phyloP scores from a whole-genome alignment of 1,284 basidiomycete species.

The Volvariella volvacea region DNA sequence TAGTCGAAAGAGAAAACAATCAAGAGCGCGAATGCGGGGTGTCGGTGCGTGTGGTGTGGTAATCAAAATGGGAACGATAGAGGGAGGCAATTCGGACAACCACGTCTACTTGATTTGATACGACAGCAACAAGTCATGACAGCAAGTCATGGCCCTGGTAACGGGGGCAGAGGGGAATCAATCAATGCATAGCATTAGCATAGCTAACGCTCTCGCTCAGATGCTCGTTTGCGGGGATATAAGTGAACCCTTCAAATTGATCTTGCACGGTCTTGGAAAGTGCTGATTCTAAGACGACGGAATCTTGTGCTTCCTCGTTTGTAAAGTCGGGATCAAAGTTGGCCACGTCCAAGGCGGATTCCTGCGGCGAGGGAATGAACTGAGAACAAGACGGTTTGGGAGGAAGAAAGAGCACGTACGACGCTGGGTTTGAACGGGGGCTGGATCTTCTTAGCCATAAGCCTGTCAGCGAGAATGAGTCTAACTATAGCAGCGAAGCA shows the following conservation, averaged over 20 bases:
- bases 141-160: too few relatives aligned
- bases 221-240: conserved; percentile 76
- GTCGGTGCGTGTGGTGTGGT: too few relatives aligned
- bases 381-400: not conserved
- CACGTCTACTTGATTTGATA: too few relatives aligned
- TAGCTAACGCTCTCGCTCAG: conserved; percentile 74
- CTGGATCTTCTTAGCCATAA: conserved; percentile 93
- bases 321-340: conserved; percentile 97
- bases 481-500: not conserved
- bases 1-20: too few relatives aligned
- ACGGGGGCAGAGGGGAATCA: too few relatives aligned
- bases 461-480: conserved; percentile 28
- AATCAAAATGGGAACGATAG: too few relatives aligned
- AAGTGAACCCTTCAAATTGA: conserved; percentile 87
- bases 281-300: conserved; percentile 88
- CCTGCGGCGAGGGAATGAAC: conserved; percentile 32
- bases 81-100: too few relatives aligned
- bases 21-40: too few relatives aligned
- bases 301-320: conserved; percentile 87
- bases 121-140: too few relatives aligned
- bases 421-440: conserved; percentile 98
- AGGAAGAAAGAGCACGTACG: conserved; percentile 38
- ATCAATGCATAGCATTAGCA: conserved; percentile 26
- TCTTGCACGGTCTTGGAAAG: conserved; percentile 93
- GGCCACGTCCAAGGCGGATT: conserved; percentile 77